Evolutionary conservation across 139 green algal species (phyloP).

Genomic region (Coelastrella sp.): DNA sequence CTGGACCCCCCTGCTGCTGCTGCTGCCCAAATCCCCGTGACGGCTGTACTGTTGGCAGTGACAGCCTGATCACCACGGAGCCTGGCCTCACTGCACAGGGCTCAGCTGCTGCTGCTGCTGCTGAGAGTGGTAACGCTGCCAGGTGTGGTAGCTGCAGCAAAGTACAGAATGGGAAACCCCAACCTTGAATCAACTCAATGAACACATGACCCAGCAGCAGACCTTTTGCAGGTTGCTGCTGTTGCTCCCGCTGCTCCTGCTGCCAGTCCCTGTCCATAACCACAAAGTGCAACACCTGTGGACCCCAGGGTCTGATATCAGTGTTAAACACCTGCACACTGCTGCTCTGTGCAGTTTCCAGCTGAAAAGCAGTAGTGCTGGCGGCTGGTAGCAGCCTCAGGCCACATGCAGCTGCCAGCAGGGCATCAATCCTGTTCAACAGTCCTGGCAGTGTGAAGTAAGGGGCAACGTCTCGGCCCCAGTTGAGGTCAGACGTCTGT

Average conservation of each 20-base stretch:
- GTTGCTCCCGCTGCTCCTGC: slow-evolving; percentile 18
- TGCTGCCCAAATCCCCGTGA: background rate
- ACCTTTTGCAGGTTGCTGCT: slow-evolving; percentile 5
- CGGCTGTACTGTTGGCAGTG: background rate
- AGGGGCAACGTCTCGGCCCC: slow-evolving; percentile 23
- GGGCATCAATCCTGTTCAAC: background rate
- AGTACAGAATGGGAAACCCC: slow-evolving; percentile 20
- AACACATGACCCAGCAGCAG: slow-evolving; percentile 28
- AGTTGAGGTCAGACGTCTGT: slow-evolving; percentile 8
- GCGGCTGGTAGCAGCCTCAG: slow-evolving; percentile 10
- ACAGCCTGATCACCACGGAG: slow-evolving; percentile 5
- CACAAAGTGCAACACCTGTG: slow-evolving; percentile 27
- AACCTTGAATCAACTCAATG: slow-evolving; percentile 13
- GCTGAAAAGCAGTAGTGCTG: no score
- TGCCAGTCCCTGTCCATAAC: background rate
- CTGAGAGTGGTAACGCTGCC: background rate
- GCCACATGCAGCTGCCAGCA: slow-evolving; percentile 9
- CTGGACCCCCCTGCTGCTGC: background rate
- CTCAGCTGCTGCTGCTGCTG: background rate
- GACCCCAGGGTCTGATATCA: background rate
- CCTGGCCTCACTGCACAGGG: background rate
- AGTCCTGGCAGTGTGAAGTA: slow-evolving; percentile 37
- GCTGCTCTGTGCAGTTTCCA: background rate
- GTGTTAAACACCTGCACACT: no score
- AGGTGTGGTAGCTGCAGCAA: slow-evolving; percentile 22